phyloP scores from a whole-genome alignment of 495 filamentous ascomycete species.

The Aspergillus hancockii region DNA sequence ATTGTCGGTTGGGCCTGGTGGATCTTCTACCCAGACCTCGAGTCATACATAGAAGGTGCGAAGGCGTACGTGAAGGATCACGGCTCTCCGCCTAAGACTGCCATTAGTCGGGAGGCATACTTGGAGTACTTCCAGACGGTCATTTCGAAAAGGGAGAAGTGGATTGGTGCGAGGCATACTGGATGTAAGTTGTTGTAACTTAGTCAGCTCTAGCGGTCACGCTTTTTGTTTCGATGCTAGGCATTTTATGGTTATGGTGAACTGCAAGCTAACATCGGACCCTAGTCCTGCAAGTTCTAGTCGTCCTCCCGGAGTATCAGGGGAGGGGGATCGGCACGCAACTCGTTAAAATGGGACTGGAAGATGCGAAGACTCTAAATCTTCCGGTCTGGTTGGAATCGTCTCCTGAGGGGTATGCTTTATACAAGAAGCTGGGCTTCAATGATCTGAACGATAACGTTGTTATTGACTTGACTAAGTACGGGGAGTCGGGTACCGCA shows the following conservation, averaged over 20 bases:
- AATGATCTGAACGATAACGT: background rate
- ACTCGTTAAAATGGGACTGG: background rate
- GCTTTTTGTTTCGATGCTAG: background rate
- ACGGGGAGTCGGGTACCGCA: background rate
- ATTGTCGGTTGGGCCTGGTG: constrained; percentile 4
- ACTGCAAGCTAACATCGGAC: background rate
- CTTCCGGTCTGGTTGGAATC: constrained; percentile 1
- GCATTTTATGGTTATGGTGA: no score
- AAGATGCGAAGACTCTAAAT: background rate
- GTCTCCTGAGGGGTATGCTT: background rate
- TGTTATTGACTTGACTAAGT: background rate
- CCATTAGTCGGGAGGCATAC: background rate
- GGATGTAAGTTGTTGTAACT: background rate
- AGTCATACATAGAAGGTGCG: background rate
- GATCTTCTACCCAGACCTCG: background rate
- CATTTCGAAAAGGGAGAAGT: background rate
- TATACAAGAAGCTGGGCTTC: constrained; percentile 5
- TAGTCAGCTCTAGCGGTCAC: background rate
- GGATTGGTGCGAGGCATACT: background rate
- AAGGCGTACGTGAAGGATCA: background rate
- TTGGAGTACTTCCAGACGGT: background rate
- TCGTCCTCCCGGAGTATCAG: background rate
- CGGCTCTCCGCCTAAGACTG: background rate
- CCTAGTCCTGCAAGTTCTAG: constrained; percentile 2
- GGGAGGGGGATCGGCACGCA: background rate